phyloP scores from a whole-genome alignment of 2,329 filamentous ascomycete genomes.

The Bipolaris victoriae region DNA sequence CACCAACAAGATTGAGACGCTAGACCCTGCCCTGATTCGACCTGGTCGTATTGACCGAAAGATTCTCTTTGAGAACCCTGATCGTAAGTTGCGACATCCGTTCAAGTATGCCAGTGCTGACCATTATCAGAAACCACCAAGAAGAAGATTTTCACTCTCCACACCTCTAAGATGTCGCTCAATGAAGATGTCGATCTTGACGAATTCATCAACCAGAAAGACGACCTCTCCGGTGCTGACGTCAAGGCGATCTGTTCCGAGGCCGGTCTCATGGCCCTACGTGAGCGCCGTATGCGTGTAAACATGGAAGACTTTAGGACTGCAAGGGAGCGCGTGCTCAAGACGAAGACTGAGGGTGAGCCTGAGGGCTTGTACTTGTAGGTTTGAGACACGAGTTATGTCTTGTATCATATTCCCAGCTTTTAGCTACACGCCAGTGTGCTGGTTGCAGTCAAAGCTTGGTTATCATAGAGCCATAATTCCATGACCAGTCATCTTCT shows the following conservation, averaged over 20 bases:
- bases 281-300: slow-evolving; percentile 95
- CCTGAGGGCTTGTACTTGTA: slow-evolving; percentile 99
- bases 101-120: slow-evolving; percentile 49
- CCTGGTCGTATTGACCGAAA: slow-evolving; percentile 98
- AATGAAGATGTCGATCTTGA: slow-evolving; percentile 97
- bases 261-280: slow-evolving; percentile 89
- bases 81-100: slow-evolving; percentile 58
- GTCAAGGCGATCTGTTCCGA: slow-evolving; percentile 99
- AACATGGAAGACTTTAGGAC: slow-evolving; percentile 98
- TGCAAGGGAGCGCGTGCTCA: slow-evolving; percentile 90
- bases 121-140: slow-evolving; percentile 82
- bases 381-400: background rate
- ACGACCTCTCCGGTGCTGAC: slow-evolving; percentile 94
- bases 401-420: slow-evolving; percentile 8
- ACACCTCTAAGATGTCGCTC: slow-evolving; percentile 98
- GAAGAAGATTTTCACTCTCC: slow-evolving; percentile 97
- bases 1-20: slow-evolving; percentile 98
- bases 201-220: slow-evolving; percentile 98
- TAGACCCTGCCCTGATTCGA: slow-evolving; percentile 94
- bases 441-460: slow-evolving; percentile 21
- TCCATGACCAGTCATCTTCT: background rate
- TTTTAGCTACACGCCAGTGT: slow-evolving; percentile 19
- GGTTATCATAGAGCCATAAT: slow-evolving; percentile 15
- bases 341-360: slow-evolving; percentile 98
- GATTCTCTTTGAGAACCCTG: slow-evolving; percentile 79